Evolutionary conservation across 2,329 filamentous ascomycete genomes (phyloP).

Genomic region (Uncinocarpus reesii): DNA sequence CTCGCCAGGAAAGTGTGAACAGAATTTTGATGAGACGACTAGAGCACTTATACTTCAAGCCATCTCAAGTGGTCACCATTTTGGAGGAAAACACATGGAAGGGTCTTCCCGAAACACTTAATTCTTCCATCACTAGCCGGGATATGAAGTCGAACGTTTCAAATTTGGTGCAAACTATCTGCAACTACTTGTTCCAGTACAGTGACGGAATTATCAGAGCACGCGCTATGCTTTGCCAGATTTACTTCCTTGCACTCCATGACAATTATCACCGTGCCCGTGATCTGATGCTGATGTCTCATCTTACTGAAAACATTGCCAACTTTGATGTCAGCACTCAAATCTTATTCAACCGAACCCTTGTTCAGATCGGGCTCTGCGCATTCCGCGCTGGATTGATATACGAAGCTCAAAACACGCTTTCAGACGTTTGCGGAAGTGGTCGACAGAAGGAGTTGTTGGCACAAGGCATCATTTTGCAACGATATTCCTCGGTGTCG

Average conservation of each 20-base stretch:
- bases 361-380: constrained; percentile 95
- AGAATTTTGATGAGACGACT: constrained; percentile 85
- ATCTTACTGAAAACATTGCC: constrained; percentile 91
- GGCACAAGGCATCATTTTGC: constrained; percentile 96
- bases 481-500: constrained; percentile 89
- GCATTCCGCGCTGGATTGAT: constrained; percentile 95
- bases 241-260: constrained; percentile 95
- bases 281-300: constrained; percentile 99
- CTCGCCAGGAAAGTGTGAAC: constrained; percentile 79
- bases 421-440: constrained; percentile 96
- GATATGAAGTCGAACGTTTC: constrained; percentile 56
- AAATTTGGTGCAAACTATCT: constrained; percentile 69
- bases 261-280: constrained; percentile 96
- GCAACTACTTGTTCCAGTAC: constrained; percentile 88
- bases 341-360: constrained; percentile 95
- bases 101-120: constrained; percentile 55
- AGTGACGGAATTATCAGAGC: constrained; percentile 94
- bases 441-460: constrained; percentile 96
- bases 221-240: constrained; percentile 94
- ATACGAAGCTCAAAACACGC: constrained; percentile 93
- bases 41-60: constrained; percentile 99
- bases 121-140: constrained; percentile 74
- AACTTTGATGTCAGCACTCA: constrained; percentile 96
- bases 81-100: constrained; percentile 94
- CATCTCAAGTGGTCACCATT: constrained; percentile 81